Base-by-base conservation (phyloP, 495 filamentous ascomycete genomes). In the Xylaria bambusicola region DNA sequence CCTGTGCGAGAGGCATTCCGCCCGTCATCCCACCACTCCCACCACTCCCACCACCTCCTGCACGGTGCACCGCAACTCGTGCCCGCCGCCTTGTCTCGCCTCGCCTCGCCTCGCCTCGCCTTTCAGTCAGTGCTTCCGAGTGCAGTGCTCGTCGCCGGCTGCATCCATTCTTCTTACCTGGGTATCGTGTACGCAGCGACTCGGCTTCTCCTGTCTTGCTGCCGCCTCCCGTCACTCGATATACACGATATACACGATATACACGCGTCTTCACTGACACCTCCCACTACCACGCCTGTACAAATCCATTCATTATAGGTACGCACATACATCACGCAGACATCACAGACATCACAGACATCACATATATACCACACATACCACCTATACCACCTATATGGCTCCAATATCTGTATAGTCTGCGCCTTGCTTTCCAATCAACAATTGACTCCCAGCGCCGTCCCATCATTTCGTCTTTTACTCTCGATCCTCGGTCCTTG, bases 1-100 rank as follows among this genome's bases (percentile, higher is more conserved):
- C 6, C 36, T 38, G 6, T 38, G 36, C 13, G 36, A 15, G 36
- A 15, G 36, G 6, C 67, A 57, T 65, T 62, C 60, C 26, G 36
- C 62, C n/a, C 61, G 65, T 64, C 67, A 67, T 66, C 67, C 65
- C 67, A 38, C 36, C 36, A 38, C 36, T 38, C 29, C 29, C 29
- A 33, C n/a, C n/a, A 70, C 67, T 63, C 36, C 56, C 20, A 60
- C 61, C 49, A 47, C 27, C 10, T 33, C 29, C 33, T 17, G 26
- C 29, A 38, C 55, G 55, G 44, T 46, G 55, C 55, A 58, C 55
- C 55, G 42, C 45, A 38, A 49, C 17, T 47, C 33, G 41, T 27
- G 52, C 52, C 52, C 50, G 41, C 41, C 35, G 33, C 45, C 55
- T 35, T n/a, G 64, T 60, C 59, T 60, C 59, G 64, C 60, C 57